phyloP scores from a whole-genome alignment of 495 filamentous ascomycete species.

The Aspergillus steynii region DNA sequence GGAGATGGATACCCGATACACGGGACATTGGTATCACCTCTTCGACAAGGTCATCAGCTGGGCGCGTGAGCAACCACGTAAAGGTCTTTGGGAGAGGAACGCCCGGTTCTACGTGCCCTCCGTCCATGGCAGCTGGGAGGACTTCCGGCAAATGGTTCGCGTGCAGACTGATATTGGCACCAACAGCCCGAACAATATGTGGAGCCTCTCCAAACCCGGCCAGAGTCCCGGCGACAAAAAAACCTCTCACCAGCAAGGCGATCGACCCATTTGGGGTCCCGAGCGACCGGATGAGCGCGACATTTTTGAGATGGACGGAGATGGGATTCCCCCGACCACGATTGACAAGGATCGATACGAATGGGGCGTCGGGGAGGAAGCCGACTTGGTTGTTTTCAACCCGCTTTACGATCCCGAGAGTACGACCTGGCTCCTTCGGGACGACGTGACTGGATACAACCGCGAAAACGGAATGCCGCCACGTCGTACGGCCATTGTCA shows the following conservation, averaged over 20 bases:
- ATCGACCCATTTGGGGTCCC: constrained; percentile 85
- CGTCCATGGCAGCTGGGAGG: constrained; percentile 86
- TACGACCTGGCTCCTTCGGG: constrained; percentile 82
- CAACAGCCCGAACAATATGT: constrained; percentile 70
- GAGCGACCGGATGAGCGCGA: constrained; percentile 65
- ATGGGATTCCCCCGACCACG: constrained; percentile 67
- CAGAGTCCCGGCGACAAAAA: constrained; percentile 38
- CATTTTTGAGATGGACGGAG: constrained; percentile 66
- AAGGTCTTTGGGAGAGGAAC: constrained; percentile 92
- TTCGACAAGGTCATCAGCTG: constrained; percentile 72
- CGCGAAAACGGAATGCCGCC: constrained; percentile 64
- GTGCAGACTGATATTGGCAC: constrained; percentile 85
- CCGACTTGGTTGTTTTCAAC: constrained; percentile 91
- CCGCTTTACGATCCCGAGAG: constrained; percentile 89
- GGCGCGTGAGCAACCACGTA: constrained; percentile 82
- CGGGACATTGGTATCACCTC: constrained; percentile 93
- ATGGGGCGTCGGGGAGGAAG: constrained; percentile 92
- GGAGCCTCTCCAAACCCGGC: constrained; percentile 48
- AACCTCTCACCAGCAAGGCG: constrained; percentile 53
- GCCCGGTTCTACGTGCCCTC: constrained; percentile 87
- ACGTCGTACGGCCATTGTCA: constrained; percentile 85
- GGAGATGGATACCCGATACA: constrained; percentile 97
- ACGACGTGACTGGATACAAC: constrained; percentile 92
- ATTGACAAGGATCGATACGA: constrained; percentile 77
- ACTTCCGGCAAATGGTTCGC: constrained; percentile 90